Percentiles rank a stretch among this genome's conserved stretches.
Evolutionary conservation across 768 basidiomycete species (phyloP).

Genomic region (Lactarius deliciosus): DNA sequence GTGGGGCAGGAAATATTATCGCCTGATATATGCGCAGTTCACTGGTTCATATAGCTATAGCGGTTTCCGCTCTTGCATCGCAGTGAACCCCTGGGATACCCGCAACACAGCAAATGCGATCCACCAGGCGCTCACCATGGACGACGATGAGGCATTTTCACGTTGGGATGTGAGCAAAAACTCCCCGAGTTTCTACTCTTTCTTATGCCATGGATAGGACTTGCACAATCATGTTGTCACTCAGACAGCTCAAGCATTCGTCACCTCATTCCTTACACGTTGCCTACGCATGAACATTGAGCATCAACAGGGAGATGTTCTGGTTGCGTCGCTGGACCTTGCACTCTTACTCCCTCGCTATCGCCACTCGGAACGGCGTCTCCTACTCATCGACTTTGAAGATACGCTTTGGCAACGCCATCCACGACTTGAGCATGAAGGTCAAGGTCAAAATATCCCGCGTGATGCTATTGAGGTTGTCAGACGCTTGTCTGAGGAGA

Average conservation of each 20-base stretch:
- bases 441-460: constrained; percentile 31
- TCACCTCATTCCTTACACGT: constrained; percentile 73
- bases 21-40: constrained; percentile 49
- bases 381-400: constrained; percentile 77
- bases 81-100: constrained; percentile 83
- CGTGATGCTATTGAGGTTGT: constrained; percentile 47
- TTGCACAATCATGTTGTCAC: constrained; percentile 83
- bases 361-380: constrained; percentile 59
- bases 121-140: constrained; percentile 73
- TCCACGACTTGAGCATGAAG: constrained; percentile 36
- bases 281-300: constrained; percentile 72
- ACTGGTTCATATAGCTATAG: constrained; percentile 85
- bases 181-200: background rate
- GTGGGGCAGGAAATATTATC: background rate
- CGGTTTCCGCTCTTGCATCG: constrained; percentile 84
- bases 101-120: constrained; percentile 85
- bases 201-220: constrained; percentile 42
- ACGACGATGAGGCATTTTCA: constrained; percentile 63
- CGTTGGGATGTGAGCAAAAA: constrained; percentile 67
- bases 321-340: constrained; percentile 45
- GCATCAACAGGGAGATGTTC: constrained; percentile 47
- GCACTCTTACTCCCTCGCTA: constrained; percentile 63
- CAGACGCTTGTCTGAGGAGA: constrained; percentile 58
- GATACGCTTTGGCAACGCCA: constrained; percentile 75
- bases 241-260: constrained; percentile 84